These are phyloP conservation scores for Termitomyces sp. DNA, from an alignment of 768 basidiomycete species.

Conservation along the genomic window DNA sequence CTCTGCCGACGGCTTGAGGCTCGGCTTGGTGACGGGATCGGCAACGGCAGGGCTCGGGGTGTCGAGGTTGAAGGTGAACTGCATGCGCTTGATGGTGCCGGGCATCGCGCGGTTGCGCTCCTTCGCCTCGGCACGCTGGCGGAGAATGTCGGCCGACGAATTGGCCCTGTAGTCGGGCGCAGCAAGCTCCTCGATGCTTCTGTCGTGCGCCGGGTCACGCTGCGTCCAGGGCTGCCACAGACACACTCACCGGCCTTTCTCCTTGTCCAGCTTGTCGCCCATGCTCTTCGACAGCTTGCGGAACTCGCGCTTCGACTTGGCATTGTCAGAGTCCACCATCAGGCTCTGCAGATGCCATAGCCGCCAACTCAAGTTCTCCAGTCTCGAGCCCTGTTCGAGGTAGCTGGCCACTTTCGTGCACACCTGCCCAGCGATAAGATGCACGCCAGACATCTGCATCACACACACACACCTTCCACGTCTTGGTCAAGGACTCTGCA, in stretches of 20 bases:
- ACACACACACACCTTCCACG: constrained; percentile 65
- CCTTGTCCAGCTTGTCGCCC: constrained; percentile 91
- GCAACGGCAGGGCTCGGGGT: constrained; percentile 49
- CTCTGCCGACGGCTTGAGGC: constrained; percentile 59
- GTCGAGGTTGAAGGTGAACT: constrained; percentile 85
- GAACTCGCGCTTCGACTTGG: constrained; percentile 85
- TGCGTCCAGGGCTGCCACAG: constrained; percentile 28
- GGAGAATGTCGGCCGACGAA: constrained; percentile 74
- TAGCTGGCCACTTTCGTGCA: constrained; percentile 88
- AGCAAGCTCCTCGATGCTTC: constrained; percentile 80
- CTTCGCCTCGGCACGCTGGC: constrained; percentile 74
- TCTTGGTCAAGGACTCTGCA: constrained; percentile 79
- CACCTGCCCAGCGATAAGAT: constrained; percentile 34
- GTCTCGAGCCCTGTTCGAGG: constrained; percentile 86
- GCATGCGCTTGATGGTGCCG: constrained; percentile 82
- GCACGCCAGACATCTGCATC: no score
- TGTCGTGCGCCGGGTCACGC: constrained; percentile 21
- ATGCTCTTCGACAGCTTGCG: constrained; percentile 83
- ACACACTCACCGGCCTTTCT: constrained; percentile 75
- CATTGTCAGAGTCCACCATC: constrained; percentile 88
- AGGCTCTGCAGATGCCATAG: constrained; percentile 90
- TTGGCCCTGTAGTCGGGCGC: constrained; percentile 81
- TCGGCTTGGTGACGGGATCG: constrained; percentile 54
- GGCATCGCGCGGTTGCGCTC: constrained; percentile 69
- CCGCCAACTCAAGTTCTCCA: constrained; percentile 90